These are phyloP conservation scores for Candida sanyaensis DNA, from an alignment of 1,139 yeast genomes.

Conservation along the genomic window DNA sequence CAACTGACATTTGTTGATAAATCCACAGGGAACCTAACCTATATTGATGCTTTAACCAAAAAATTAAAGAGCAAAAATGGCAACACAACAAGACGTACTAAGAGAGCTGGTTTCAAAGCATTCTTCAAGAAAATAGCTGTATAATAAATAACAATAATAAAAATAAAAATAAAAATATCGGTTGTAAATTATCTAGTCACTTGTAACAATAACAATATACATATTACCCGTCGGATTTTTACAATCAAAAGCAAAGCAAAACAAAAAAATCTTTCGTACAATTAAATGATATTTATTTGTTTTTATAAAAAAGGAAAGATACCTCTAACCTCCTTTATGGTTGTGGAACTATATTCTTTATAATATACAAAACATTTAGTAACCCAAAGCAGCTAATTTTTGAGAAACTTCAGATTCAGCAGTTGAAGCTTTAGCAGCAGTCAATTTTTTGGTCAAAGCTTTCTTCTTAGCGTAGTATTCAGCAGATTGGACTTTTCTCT, in stretches of 20 bases:
- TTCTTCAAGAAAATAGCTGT: constrained; percentile 5
- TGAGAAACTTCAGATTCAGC: constrained; percentile 74
- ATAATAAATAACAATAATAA: not conserved
- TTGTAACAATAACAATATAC: not conserved
- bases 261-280: constrained; percentile 2
- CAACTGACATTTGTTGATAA: constrained; percentile 9
- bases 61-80: constrained; percentile 5
- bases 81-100: not conserved
- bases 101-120: not conserved
- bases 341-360: constrained; percentile 1
- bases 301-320: not conserved
- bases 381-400: constrained; percentile 79
- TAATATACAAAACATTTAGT: constrained; percentile 42
- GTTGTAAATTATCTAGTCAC: not conserved
- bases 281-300: constrained; percentile 5
- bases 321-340: not conserved
- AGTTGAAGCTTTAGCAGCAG: constrained; percentile 80
- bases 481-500: constrained; percentile 99
- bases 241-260: not conserved
- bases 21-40: constrained; percentile 14
- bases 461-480: constrained; percentile 99
- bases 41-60: constrained; percentile 11
- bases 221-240: not conserved
- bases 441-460: constrained; percentile 91
- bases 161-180: no score